Conservation (phyloP, 179 eudicot species). For the Patellifolia procumbens region DNA sequence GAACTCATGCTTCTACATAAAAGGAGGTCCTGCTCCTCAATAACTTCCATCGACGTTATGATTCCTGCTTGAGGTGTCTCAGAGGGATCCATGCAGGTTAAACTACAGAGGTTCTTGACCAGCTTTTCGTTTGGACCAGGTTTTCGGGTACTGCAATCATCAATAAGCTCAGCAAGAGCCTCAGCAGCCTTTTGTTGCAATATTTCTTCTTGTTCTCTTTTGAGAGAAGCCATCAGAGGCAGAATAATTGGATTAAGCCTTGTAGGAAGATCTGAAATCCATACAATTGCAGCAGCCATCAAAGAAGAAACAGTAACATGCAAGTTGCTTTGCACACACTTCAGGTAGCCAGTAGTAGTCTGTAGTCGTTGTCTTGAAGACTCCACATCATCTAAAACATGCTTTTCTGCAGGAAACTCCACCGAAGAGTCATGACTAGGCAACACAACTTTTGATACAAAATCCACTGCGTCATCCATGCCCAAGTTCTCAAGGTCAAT, state of each 20-base stretch:
- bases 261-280: slow-evolving; percentile 92
- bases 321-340: slow-evolving; percentile 96
- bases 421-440: slow-evolving; percentile 44
- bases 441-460: slow-evolving; percentile 66
- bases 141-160: slow-evolving; percentile 70
- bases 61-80: slow-evolving; percentile 94
- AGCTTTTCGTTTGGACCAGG: slow-evolving; percentile 97
- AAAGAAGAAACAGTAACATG: slow-evolving; percentile 91
- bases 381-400: slow-evolving; percentile 65
- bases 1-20: slow-evolving; percentile 47
- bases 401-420: slow-evolving; percentile 44
- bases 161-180: slow-evolving; percentile 91
- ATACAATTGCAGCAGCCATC: slow-evolving; percentile 87
- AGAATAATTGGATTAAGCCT: slow-evolving; percentile 89
- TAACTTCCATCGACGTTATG: slow-evolving; percentile 67
- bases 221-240: slow-evolving; percentile 96
- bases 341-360: slow-evolving; percentile 88
- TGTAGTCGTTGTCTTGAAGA: slow-evolving; percentile 75
- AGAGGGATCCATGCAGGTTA: slow-evolving; percentile 87
- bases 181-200: slow-evolving; percentile 94
- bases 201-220: slow-evolving; percentile 96
- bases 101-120: slow-evolving; percentile 81
- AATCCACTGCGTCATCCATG: slow-evolving; percentile 76
- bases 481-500: slow-evolving; percentile 58
- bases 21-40: slow-evolving; percentile 87